phyloP scores from a whole-genome alignment of 441 rosid genomes.

The Gossypium gossypioides region DNA sequence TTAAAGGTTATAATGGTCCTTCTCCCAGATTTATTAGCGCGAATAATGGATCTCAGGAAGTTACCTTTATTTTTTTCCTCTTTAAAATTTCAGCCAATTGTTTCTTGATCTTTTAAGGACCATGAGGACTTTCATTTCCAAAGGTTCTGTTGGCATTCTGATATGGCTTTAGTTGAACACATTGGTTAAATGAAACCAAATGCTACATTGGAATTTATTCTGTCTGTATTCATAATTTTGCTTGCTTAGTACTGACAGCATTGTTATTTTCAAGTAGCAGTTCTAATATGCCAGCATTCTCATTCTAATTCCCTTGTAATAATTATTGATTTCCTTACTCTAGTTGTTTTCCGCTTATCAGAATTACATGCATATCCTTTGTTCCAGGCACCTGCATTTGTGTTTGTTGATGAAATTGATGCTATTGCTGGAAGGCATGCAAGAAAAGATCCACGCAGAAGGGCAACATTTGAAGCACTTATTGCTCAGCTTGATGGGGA shows the following conservation, averaged over 20 bases:
- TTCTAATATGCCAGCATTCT: not conserved
- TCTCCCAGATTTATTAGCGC: not conserved
- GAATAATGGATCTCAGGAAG: not conserved
- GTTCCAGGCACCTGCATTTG: conserved; percentile 84
- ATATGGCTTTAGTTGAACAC: not conserved
- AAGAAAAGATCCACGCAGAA: conserved; percentile 73
- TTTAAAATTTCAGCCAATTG: not conserved
- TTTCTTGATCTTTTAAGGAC: not conserved
- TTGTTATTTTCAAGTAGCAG: not conserved
- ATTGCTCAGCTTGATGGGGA: conserved; percentile 91
- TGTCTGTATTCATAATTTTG: not conserved
- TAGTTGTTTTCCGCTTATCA: not conserved
- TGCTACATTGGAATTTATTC: not conserved
- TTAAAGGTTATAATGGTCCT: not conserved
- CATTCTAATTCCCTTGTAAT: conserved; percentile 3
- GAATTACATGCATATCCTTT: conserved; percentile 13
- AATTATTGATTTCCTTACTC: not conserved
- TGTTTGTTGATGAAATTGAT: conserved; percentile 95
- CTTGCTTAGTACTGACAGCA: not conserved
- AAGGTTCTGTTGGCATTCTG: not conserved
- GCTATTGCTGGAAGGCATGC: conserved; percentile 97
- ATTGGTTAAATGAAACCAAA: not conserved
- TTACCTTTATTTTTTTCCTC: not conserved
- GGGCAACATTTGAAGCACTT: conserved; percentile 82
- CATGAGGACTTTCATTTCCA: not conserved